phyloP scores from a whole-genome alignment of 31 red algal species.

The Asparagopsis taxiformis region DNA sequence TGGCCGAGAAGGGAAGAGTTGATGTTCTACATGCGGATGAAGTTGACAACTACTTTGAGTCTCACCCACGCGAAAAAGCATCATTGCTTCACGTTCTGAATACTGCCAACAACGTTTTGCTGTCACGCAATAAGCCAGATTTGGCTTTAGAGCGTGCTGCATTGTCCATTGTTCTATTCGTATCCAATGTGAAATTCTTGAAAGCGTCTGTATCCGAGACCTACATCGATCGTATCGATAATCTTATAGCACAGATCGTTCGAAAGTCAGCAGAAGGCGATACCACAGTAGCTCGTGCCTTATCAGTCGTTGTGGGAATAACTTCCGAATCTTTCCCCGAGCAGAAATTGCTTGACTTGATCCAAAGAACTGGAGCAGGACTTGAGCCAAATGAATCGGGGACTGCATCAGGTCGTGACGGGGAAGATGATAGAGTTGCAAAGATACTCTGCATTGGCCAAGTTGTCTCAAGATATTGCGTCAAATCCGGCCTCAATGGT shows the following conservation, averaged over 20 bases:
- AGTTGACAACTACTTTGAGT: constrained; percentile 13
- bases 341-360: neutral
- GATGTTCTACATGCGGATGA: neutral
- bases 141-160: constrained; percentile 24
- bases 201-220: neutral
- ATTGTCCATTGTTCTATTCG: constrained; percentile 27
- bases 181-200: constrained; percentile 23
- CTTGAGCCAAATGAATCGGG: constrained; percentile 50
- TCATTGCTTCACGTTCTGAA: neutral
- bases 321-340: constrained; percentile 2
- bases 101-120: constrained; percentile 19
- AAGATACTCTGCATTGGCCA: constrained; percentile 34
- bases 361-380: neutral
- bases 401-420: constrained; percentile 23
- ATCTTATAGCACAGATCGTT: constrained; percentile 14
- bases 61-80: neutral
- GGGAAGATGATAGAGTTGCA: constrained; percentile 56
- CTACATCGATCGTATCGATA: neutral
- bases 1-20: neutral
- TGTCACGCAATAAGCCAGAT: neutral
- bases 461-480: constrained; percentile 26
- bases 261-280: constrained; percentile 52
- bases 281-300: constrained; percentile 23
- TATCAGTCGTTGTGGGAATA: constrained; percentile 26
- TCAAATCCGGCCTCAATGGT: neutral